Conservation (phyloP, 2,329 filamentous ascomycete species). For the Grosmannia huntii region DNA sequence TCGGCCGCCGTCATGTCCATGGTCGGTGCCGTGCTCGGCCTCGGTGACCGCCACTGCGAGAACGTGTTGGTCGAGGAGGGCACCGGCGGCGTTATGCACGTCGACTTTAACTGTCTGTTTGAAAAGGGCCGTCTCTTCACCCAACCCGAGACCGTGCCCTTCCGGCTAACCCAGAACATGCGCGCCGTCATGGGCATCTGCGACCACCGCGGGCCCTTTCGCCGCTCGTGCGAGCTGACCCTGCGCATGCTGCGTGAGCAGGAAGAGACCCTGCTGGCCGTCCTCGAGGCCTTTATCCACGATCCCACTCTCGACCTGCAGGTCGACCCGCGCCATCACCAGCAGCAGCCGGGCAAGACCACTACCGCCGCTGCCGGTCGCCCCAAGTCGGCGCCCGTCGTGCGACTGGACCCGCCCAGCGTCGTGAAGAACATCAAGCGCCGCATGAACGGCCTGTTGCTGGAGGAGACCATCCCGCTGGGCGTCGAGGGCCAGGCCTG, state of each 20-base stretch:
- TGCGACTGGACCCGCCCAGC: conserved; percentile 47
- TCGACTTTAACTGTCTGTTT: conserved; percentile 99
- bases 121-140: conserved; percentile 95
- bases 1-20: conserved; percentile 99
- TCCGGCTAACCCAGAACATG: conserved; percentile 98
- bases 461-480: conserved; percentile 80
- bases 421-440: conserved; percentile 81
- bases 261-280: conserved; percentile 93
- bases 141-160: conserved; percentile 88
- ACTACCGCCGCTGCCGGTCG: not conserved
- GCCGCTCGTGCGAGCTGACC: conserved; percentile 81
- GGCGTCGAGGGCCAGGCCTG: conserved; percentile 97
- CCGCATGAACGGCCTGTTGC: conserved; percentile 74
- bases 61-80: conserved; percentile 93
- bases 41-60: conserved; percentile 93
- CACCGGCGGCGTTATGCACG: conserved; percentile 88
- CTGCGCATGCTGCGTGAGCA: conserved; percentile 75
- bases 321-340: conserved; percentile 38
- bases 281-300: conserved; percentile 92
- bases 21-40: conserved; percentile 83
- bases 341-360: conserved; percentile 29
- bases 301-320: conserved; percentile 93
- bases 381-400: conserved; percentile 37
- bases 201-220: conserved; percentile 85
- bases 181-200: conserved; percentile 92